Conservation (phyloP, 176 grass and related monocot species). For the Alopecurus myosuroides region DNA sequence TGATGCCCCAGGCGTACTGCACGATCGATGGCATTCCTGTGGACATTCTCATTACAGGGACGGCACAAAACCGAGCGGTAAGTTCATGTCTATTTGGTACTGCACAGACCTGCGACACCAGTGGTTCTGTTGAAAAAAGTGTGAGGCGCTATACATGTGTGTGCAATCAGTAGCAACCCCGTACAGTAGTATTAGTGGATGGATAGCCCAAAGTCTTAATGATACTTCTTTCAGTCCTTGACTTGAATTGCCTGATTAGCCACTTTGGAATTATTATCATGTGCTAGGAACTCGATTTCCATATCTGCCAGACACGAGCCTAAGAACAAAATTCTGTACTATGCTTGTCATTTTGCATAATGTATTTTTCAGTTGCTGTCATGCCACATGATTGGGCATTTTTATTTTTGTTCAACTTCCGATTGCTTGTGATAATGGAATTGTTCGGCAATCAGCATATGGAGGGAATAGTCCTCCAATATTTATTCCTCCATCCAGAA, state of each 20-base stretch:
- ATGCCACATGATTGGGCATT: not conserved
- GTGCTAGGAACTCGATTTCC: not conserved
- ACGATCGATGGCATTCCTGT: slow-evolving; percentile 69
- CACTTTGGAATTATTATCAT: not conserved
- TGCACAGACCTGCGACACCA: not conserved
- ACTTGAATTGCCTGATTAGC: not conserved
- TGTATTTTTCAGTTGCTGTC: not conserved
- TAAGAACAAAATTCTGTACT: not conserved
- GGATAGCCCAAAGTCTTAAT: not conserved
- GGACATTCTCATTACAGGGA: slow-evolving; percentile 80
- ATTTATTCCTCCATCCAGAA: not conserved
- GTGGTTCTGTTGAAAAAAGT: not conserved
- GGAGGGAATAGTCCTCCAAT: not conserved
- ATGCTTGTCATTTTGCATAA: not conserved
- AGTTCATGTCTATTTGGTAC: not conserved
- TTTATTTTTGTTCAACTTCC: not conserved
- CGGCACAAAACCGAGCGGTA: slow-evolving; percentile 94
- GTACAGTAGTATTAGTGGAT: not conserved
- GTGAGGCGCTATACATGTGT: not conserved
- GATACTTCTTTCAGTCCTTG: not conserved
- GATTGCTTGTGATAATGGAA: not conserved
- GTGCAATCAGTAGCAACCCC: not conserved
- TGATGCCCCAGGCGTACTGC: slow-evolving; percentile 92
- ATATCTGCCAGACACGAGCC: not conserved
- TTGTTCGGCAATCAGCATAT: not conserved